Conservation (phyloP, 352 stramenopile genomes). For the Pythium oligandrum region DNA sequence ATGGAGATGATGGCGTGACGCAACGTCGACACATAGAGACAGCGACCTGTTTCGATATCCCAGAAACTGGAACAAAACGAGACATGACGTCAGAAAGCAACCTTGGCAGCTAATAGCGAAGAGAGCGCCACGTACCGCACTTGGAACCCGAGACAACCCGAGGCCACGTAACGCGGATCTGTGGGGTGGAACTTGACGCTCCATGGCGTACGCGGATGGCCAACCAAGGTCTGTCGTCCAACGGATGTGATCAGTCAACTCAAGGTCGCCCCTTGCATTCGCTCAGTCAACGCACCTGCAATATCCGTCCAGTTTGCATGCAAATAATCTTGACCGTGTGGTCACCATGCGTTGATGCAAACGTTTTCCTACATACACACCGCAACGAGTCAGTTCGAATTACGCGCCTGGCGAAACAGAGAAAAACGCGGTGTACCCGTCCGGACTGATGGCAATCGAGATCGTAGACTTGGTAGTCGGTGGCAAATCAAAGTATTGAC, state of each 20-base stretch:
- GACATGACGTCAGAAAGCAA: background rate
- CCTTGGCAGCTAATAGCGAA: background rate
- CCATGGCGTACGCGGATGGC: constrained; percentile 90
- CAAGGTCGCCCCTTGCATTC: background rate
- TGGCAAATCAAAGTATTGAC: constrained; percentile 79
- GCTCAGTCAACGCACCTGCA: constrained; percentile 45
- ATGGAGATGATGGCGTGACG: constrained; percentile 96
- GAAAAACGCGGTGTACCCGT: constrained; percentile 38
- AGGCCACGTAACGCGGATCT: constrained; percentile 92
- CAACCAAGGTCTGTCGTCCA: constrained; percentile 63
- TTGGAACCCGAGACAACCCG: constrained; percentile 96
- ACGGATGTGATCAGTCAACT: background rate
- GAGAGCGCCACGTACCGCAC: constrained; percentile 51
- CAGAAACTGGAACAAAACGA: constrained; percentile 50
- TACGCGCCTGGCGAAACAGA: background rate
- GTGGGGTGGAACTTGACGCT: constrained; percentile 98
- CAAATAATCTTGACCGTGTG: constrained; percentile 98
- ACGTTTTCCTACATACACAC: constrained; percentile 64
- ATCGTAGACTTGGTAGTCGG: constrained; percentile 86
- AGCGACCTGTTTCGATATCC: constrained; percentile 87
- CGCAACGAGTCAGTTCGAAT: background rate
- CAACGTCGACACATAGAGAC: constrained; percentile 92
- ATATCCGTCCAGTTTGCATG: constrained; percentile 80
- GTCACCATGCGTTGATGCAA: constrained; percentile 97
- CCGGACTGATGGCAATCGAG: constrained; percentile 83